Base-by-base conservation (phyloP, 2,329 filamentous ascomycete genomes). In the Pseudocercospora cruenta region DNA sequence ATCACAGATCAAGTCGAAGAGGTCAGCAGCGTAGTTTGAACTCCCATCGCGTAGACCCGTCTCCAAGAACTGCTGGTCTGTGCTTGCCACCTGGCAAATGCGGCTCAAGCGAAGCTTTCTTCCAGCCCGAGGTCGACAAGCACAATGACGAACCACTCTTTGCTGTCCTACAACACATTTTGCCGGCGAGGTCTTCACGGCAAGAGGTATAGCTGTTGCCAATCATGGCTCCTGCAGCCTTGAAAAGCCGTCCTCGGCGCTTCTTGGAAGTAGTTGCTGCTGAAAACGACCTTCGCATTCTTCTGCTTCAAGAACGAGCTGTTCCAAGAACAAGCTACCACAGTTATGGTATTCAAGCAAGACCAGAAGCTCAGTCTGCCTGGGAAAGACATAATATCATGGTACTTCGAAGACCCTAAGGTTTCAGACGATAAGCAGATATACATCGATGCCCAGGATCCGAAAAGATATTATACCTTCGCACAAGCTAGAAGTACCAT, bases 351-450 rank as follows among this genome's bases (percentile, higher is more conserved):
- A 9, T 70, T 70, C 66, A 68, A 70, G 47, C 63, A 61, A 16
- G n/a, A 57, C 14, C 63, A 66, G 16, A 26, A 64, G 63, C 63
- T 70, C n/a, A 28, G 63, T 8, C 33, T 86, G 45, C 82, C 84
- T 0, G 79, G 77, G 19, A 81, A 81, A 59, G 85, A 87, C 69
- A 67, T 87, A 5, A 67, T 86, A 9, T 85, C 84, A 3, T 87
- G 82, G 78, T 81, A 83, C n/a, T 85, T 86, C 67, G 81, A 84
- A 39, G 73, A 82, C 2, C 79, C 80, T 7, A 63, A 60, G 0
- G 85, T 83, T 66, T 78, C 85, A 64, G 76, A 77, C 26, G 76
- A 86, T 60, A 80, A 80, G 60, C 81, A 81, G 19, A 83, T 84
- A 69, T 86, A 83, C 62, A 75, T 85, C 58, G 84, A 87, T 67